Percentiles rank a stretch among this genome's conserved stretches.
phyloP scores from a whole-genome alignment of 805 yeast genomes.

The Alloascoidea africana region DNA sequence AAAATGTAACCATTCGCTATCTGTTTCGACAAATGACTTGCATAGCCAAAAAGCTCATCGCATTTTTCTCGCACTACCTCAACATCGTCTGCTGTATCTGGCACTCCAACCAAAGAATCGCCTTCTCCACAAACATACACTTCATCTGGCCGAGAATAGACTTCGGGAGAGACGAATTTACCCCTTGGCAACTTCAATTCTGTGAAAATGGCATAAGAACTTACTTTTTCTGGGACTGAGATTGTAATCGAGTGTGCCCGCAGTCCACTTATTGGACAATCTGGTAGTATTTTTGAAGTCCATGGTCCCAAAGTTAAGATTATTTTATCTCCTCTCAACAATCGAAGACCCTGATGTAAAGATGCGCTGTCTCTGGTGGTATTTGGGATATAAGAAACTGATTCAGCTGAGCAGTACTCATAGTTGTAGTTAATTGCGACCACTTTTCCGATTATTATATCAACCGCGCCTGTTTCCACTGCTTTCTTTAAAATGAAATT shows the following conservation, averaged over 20 bases:
- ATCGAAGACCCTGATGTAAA: too few relatives aligned
- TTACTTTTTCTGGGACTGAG: constrained; percentile 63
- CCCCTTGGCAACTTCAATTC: constrained; percentile 73
- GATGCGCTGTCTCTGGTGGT: too few relatives aligned
- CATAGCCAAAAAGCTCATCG: constrained; percentile 72
- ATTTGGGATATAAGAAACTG: too few relatives aligned
- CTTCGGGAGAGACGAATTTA: constrained; percentile 81
- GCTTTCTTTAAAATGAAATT: constrained; percentile 68
- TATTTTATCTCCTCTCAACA: constrained; percentile 58
- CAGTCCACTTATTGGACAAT: constrained; percentile 87
- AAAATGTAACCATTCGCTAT: constrained; percentile 61
- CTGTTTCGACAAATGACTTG: constrained; percentile 58
- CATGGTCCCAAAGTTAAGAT: constrained; percentile 90
- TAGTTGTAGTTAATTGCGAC: too few relatives aligned
- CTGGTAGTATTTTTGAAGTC: constrained; percentile 84
- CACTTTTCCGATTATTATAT: constrained; percentile 74
- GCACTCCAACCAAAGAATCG: constrained; percentile 77
- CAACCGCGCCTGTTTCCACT: constrained; percentile 66
- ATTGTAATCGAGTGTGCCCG: constrained; percentile 93
- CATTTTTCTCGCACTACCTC: constrained; percentile 78
- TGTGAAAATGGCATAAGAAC: constrained; percentile 89
- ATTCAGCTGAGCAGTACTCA: too few relatives aligned
- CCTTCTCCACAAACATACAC: constrained; percentile 97
- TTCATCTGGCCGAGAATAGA: constrained; percentile 90
- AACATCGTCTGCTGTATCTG: constrained; percentile 89